Evolutionary conservation across 2,329 filamentous ascomycete species (phyloP).

Genomic region (Cytospora mali): DNA sequence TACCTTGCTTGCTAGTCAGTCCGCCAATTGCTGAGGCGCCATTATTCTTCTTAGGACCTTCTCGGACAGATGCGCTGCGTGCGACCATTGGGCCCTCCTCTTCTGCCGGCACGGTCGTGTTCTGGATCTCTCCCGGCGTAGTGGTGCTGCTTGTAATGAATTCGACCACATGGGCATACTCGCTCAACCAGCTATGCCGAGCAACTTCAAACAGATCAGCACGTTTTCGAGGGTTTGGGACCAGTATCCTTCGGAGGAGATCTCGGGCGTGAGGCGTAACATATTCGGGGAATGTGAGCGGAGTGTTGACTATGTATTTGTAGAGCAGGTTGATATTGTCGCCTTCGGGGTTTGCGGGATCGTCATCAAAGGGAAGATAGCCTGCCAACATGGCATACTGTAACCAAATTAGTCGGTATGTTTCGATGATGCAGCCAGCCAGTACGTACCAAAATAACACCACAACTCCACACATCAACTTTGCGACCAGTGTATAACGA

Average conservation of each 20-base stretch:
- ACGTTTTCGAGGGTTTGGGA: slow-evolving; percentile 91
- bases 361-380: slow-evolving; percentile 96
- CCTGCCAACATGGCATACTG: slow-evolving; percentile 99
- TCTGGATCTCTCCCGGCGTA: slow-evolving; percentile 80
- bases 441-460: slow-evolving; percentile 86
- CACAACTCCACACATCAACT: slow-evolving; percentile 99
- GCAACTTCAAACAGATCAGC: slow-evolving; percentile 97
- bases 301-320: slow-evolving; percentile 98
- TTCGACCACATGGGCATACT: slow-evolving; percentile 94
- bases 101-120: slow-evolving; percentile 67
- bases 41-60: slow-evolving; percentile 71
- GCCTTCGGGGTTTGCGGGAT: slow-evolving; percentile 95
- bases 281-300: slow-evolving; percentile 97
- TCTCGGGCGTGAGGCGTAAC: slow-evolving; percentile 96
- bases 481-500: slow-evolving; percentile 96
- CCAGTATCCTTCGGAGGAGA: slow-evolving; percentile 86
- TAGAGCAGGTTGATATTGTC: slow-evolving; percentile 99
- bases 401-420: slow-evolving; percentile 24
- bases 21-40: slow-evolving; percentile 57
- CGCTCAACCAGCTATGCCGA: slow-evolving; percentile 95
- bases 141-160: slow-evolving; percentile 97
- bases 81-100: slow-evolving; percentile 67
- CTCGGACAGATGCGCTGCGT: slow-evolving; percentile 91
- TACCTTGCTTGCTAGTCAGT: slow-evolving; percentile 72
- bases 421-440: neutral